phyloP scores from a whole-genome alignment of 169 alveolate species.

The Plasmodium ovale region DNA sequence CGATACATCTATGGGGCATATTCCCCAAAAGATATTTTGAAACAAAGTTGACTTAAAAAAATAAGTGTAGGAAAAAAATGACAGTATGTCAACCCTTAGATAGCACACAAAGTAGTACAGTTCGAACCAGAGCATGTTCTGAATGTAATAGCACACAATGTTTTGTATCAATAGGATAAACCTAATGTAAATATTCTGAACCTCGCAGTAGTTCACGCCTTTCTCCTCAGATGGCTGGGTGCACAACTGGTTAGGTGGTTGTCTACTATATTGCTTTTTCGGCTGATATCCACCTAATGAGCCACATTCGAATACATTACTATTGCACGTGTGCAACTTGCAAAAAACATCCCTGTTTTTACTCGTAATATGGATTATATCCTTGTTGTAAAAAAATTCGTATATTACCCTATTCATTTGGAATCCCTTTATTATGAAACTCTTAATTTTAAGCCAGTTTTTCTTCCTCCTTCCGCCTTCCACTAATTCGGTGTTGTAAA shows the following conservation, averaged over 20 bases:
- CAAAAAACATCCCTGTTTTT: slow-evolving; percentile 18
- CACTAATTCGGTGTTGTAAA: not conserved
- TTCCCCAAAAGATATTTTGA: slow-evolving; percentile 73
- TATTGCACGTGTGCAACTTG: slow-evolving; percentile 38
- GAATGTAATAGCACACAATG: slow-evolving; percentile 58
- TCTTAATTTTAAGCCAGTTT: slow-evolving; percentile 10
- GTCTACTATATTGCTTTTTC: not conserved
- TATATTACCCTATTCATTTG: slow-evolving; percentile 66
- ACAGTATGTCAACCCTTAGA: slow-evolving; percentile 48
- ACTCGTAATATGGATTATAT: slow-evolving; percentile 30
- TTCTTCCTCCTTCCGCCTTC: not conserved
- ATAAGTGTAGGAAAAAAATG: slow-evolving; percentile 63
- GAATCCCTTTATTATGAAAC: slow-evolving; percentile 34
- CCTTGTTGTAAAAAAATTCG: slow-evolving; percentile 73
- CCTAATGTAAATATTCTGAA: slow-evolving; percentile 33
- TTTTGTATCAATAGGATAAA: slow-evolving; percentile 59
- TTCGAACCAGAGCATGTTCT: slow-evolving; percentile 75
- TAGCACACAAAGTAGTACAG: slow-evolving; percentile 39
- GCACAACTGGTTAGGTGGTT: not conserved
- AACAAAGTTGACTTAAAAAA: slow-evolving; percentile 62
- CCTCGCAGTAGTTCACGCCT: not conserved
- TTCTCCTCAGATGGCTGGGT: slow-evolving; percentile 1
- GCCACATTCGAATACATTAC: not conserved
- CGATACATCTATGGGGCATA: slow-evolving; percentile 68
- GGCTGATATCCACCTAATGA: not conserved